phyloP scores from a whole-genome alignment of 257 asterid species.

The Ilex asprella region DNA sequence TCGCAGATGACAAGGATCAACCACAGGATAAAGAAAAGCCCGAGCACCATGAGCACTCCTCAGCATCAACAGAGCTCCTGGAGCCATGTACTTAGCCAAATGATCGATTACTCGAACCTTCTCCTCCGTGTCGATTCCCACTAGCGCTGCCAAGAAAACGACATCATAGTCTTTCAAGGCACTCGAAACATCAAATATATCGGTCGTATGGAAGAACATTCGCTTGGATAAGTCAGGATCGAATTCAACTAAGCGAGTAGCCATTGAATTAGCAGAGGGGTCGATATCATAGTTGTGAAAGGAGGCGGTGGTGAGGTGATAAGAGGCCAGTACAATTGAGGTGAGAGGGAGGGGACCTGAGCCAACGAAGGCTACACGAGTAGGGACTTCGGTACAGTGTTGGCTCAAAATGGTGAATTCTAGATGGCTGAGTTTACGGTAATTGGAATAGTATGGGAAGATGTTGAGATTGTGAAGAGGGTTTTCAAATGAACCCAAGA shows the following conservation, averaged over 20 bases:
- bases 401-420: constrained; percentile 51
- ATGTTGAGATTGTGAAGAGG: constrained; percentile 59
- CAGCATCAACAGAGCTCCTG: constrained; percentile 70
- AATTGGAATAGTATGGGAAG: constrained; percentile 70
- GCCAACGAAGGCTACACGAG: constrained; percentile 60
- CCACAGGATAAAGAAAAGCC: constrained; percentile 74
- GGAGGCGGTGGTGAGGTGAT: constrained; percentile 40
- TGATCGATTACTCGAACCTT: constrained; percentile 51
- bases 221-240: constrained; percentile 47
- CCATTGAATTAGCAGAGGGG: constrained; percentile 50
- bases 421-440: constrained; percentile 59
- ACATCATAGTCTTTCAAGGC: constrained; percentile 56
- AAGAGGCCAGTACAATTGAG: constrained; percentile 65
- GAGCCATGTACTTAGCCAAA: constrained; percentile 50
- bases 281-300: constrained; percentile 79
- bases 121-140: constrained; percentile 73
- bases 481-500: constrained; percentile 34
- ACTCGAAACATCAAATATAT: constrained; percentile 50
- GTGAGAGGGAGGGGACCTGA: constrained; percentile 90
- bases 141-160: constrained; percentile 80
- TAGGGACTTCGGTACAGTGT: constrained; percentile 27
- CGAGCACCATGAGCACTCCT: constrained; percentile 91
- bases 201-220: constrained; percentile 50
- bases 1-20: constrained; percentile 54
- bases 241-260: constrained; percentile 41